Evolutionary conservation across 1,284 basidiomycete species (phyloP), one percentile per base, ranked within the genome.

Genomic region (Agroathelia rolfsii): DNA sequence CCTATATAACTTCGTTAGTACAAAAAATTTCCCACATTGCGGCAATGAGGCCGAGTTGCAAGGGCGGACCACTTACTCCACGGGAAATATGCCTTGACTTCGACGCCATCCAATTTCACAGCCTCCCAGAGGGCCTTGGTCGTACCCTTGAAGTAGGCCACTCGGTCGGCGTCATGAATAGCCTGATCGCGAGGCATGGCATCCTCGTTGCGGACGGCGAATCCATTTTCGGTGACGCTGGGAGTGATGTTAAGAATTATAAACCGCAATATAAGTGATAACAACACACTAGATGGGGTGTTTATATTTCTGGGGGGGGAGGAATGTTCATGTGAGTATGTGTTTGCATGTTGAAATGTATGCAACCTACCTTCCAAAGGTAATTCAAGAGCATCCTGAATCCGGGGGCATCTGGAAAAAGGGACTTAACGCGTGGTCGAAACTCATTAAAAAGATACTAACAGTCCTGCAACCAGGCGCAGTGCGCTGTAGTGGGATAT

Each of bases 151-250:
- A 72, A 86, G 55, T 82, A 85, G 36, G 72, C 62, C 21, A 82
- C 66, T 8, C 81, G 71, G 42, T 78, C 76, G 2, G 50, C 48
- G 51, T 86, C 82, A 28, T 78, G 62, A 28, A 74, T 47, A 24
- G 76, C 78, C 31, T 76, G 60, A 26, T 70, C 66, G 3, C 66
- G 43, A 1, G 72, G 44, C 48, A 72, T 63, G 9, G 44, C 47
- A 45, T 66, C 58, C 53, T 87, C 83, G 46, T 73, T 69, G 49
- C 76, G 79, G 38, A 76, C 72, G 1, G 79, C 67, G 48, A 81
- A 84, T 0, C 80, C 79, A 49, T 82, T 81, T 55, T 83, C 76
- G 3, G 76, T 81, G 18, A 79, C 66, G 44, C 71, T 76, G 39
- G 1, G 24, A 10, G 28, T 9, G 22, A 6, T 9, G 12, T 24